phyloP scores from a whole-genome alignment of 306 rosid species.

The Mucuna pruriens region DNA sequence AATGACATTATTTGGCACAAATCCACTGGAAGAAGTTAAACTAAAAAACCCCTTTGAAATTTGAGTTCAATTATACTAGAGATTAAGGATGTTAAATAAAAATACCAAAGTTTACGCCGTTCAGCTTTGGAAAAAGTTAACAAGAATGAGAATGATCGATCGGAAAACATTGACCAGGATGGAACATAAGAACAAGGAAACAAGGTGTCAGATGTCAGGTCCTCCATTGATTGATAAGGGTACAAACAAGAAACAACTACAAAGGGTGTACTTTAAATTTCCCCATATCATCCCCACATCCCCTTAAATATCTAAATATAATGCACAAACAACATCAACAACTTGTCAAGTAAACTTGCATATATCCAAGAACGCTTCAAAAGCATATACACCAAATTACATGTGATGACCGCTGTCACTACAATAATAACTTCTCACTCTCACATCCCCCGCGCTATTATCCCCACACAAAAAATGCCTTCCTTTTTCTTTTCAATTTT shows the following conservation, averaged over 20 bases:
- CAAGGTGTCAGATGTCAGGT: constrained; percentile 25
- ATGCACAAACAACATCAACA: constrained; percentile 34
- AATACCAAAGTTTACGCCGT: background rate
- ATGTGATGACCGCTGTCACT: constrained; percentile 2
- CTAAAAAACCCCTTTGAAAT: background rate
- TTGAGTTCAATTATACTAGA: background rate
- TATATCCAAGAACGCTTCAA: background rate
- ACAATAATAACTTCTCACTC: constrained; percentile 12
- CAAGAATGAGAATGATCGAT: background rate
- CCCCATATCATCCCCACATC: constrained; percentile 18
- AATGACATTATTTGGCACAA: constrained; percentile 3
- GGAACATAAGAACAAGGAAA: constrained; percentile 25
- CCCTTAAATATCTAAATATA: constrained; percentile 28
- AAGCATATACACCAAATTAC: constrained; percentile 29
- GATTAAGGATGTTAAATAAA: background rate
- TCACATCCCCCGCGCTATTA: background rate
- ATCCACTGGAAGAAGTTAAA: background rate
- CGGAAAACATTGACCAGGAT: background rate
- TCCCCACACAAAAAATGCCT: background rate
- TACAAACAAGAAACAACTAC: background rate
- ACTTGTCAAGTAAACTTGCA: constrained; percentile 37
- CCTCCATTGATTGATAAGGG: constrained; percentile 12
- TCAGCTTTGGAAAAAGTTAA: background rate
- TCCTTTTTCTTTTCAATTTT: background rate
- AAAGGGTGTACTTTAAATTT: constrained; percentile 17